Evolutionary conservation across 75 land plant species (phyloP), one percentile per base, ranked within the genome.

Genomic region (Selaginella tamariscina): DNA sequence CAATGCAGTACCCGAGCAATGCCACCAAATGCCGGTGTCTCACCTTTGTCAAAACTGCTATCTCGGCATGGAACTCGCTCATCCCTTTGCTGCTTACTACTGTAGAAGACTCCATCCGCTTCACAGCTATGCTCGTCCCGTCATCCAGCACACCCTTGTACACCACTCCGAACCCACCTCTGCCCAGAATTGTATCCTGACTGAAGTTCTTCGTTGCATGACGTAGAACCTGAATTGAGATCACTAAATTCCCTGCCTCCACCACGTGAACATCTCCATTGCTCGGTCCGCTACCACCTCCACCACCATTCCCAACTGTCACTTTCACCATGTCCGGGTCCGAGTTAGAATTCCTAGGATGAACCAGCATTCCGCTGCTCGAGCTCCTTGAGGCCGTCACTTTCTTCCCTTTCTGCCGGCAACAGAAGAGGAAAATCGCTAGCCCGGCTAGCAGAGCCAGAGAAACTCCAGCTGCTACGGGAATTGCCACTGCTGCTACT

Each of bases 131-230:
- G 72, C 77, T 77, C 0, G 89, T 82, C 26, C 82, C 89, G 70
- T 86, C 89, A 56, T 79, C 84, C 69, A 86, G 65, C 64, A 75
- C 85, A 27, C 88, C 88, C 33, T 79, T 82, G 75, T 86, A 86
- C 8, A 86, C 89, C 1, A 81, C 82, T 20, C 89, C 89, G 68
- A 86, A 86, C 2, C 89, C 89, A 11, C 89, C 89, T 26, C 72
- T 67, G 0, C 89, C 89, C 60, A 86, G 33, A 11, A 83, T 69
- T 54, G 81, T 86, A 1, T 77, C 79, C 65, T 77, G 72, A 32
- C 84, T 80, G 56, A 86, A 86, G 71, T 86, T 78, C 65, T 83
- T 76, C 0, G 89, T 86, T n/a, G 79, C 86, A 29, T 68, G 71
- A 32, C 76, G 73, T 23, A 86, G 73, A 29, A 83, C 84, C 62